Evolutionary conservation across 169 alveolate species (phyloP).

Genomic region (Theileria orientalis): DNA sequence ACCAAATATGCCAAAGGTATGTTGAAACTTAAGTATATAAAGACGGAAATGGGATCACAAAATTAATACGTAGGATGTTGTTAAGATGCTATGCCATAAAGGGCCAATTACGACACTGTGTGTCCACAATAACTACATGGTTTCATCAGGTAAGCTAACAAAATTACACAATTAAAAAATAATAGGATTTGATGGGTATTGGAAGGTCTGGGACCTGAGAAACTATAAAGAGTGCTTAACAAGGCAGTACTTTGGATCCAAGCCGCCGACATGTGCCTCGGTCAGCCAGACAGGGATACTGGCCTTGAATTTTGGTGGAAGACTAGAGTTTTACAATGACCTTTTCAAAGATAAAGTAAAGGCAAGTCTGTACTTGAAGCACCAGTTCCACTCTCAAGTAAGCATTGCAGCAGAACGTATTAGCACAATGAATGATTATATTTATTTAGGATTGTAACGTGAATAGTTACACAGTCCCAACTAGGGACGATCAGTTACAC

Average conservation of each 20-base stretch:
- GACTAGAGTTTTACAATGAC: constrained; percentile 54
- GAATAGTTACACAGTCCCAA: too few relatives aligned
- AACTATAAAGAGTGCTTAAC: constrained; percentile 66
- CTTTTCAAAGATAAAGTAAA: constrained; percentile 42
- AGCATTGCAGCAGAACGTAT: constrained; percentile 15
- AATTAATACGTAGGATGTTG: constrained; percentile 21
- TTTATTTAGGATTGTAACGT: too few relatives aligned
- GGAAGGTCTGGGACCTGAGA: constrained; percentile 93
- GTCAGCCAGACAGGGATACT: constrained; percentile 61
- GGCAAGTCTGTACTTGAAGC: constrained; percentile 67
- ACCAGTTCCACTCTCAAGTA: constrained; percentile 62
- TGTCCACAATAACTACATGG: constrained; percentile 65
- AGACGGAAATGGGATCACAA: neutral
- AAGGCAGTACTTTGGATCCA: constrained; percentile 32
- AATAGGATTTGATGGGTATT: constrained; percentile 73
- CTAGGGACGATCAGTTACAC: too few relatives aligned
- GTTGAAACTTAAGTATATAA: too few relatives aligned
- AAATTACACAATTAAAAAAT: neutral
- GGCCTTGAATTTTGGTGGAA: constrained; percentile 51
- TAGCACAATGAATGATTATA: constrained; percentile 3
- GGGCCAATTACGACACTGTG: constrained; percentile 71
- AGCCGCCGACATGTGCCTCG: constrained; percentile 48
- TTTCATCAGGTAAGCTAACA: constrained; percentile 41
- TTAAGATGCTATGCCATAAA: constrained; percentile 65
- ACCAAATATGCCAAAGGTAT: constrained; percentile 86